These are phyloP conservation scores for Fistulifera solaris DNA, from an alignment of 108 stramenopile genomes.

Conservation along the genomic window DNA sequence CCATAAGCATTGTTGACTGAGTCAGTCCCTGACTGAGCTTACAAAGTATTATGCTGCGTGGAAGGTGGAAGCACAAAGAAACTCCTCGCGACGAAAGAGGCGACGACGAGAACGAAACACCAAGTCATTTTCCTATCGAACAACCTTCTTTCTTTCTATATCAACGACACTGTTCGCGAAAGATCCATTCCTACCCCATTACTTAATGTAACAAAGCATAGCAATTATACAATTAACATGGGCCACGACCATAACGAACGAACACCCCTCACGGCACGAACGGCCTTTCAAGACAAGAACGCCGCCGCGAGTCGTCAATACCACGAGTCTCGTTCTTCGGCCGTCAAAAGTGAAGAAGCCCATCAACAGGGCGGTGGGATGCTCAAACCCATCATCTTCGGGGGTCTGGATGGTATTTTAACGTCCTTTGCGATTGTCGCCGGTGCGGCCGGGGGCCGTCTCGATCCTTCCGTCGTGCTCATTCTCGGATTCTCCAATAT, in stretches of 20 bases:
- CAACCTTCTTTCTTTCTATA: too few relatives aligned
- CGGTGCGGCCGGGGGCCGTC: conserved; percentile 88
- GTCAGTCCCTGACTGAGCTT: too few relatives aligned
- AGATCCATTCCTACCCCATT: too few relatives aligned
- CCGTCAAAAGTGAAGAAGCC: conserved; percentile 30
- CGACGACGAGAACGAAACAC: too few relatives aligned
- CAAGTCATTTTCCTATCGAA: too few relatives aligned
- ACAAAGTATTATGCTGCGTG: too few relatives aligned
- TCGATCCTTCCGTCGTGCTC: conserved; percentile 79
- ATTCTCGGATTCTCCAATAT: conserved; percentile 94
- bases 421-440: conserved; percentile 97
- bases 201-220: too few relatives aligned
- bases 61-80: too few relatives aligned
- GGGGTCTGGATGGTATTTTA: conserved; percentile 96
- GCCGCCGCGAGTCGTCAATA: conserved; percentile 55
- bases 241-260: background rate
- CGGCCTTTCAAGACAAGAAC: conserved; percentile 53
- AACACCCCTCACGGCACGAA: conserved; percentile 24
- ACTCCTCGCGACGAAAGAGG: too few relatives aligned
- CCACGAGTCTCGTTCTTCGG: conserved; percentile 37
- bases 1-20: too few relatives aligned
- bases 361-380: conserved; percentile 76
- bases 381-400: conserved; percentile 89
- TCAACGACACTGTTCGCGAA: too few relatives aligned
- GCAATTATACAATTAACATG: too few relatives aligned